Conservation (phyloP, 2,329 filamentous ascomycete genomes). For the Fusarium tuaranense region DNA sequence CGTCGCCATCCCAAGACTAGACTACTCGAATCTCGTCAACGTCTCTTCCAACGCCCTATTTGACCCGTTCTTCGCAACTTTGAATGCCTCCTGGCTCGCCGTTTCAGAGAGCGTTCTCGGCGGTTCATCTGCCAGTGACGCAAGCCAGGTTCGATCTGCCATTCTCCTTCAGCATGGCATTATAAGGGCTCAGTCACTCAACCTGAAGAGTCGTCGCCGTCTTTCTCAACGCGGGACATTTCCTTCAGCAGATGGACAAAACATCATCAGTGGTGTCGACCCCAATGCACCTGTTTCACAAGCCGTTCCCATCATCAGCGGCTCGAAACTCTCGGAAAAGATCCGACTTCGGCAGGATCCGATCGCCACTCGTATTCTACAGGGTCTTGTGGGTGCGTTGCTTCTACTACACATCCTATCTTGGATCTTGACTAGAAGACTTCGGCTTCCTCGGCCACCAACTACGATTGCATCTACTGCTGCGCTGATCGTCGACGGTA, state of each 20-base stretch:
- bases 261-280: conserved; percentile 40
- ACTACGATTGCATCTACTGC: conserved; percentile 53
- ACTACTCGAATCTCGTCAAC: conserved; percentile 47
- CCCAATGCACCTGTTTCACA: conserved; percentile 38
- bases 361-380: conserved; percentile 49
- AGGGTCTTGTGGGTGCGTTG: conserved; percentile 47
- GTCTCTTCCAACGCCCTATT: conserved; percentile 44
- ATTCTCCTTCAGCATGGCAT: conserved; percentile 52
- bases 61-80: conserved; percentile 51
- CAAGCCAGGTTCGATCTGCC: conserved; percentile 44
- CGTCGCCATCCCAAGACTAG: conserved; percentile 41
- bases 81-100: conserved; percentile 50
- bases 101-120: conserved; percentile 44
- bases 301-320: conserved; percentile 40
- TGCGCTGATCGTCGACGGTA: conserved; percentile 52
- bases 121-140: conserved; percentile 17
- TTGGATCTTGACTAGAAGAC: conserved; percentile 45
- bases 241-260: conserved; percentile 26
- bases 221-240: conserved; percentile 34
- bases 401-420: conserved; percentile 43
- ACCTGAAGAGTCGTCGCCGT: conserved; percentile 42
- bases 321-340: conserved; percentile 21
- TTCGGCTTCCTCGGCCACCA: conserved; percentile 46
- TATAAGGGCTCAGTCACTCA: conserved; percentile 51
- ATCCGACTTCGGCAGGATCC: conserved; percentile 46